Conservation (phyloP, 208 protist genomes). For the Wallacemonas sp. region DNA sequence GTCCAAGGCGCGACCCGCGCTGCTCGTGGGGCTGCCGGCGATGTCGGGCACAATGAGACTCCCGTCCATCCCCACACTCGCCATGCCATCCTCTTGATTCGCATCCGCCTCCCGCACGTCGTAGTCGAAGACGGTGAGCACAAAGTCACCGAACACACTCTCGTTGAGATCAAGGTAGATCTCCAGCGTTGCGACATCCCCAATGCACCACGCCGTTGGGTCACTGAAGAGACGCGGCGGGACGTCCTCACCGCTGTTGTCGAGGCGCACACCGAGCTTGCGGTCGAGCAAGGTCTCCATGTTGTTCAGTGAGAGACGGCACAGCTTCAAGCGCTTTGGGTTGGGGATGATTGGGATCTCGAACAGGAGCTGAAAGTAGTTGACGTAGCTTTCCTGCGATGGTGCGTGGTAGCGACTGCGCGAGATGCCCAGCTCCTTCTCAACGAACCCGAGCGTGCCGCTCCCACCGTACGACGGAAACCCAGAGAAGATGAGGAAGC, state of each 20-base stretch:
- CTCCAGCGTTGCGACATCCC: conserved; percentile 28
- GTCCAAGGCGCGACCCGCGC: background rate
- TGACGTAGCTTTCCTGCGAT: conserved; percentile 79
- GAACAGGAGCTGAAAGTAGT: conserved; percentile 84
- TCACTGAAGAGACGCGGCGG: conserved; percentile 53
- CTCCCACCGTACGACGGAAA: conserved; percentile 48
- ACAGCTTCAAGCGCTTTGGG: conserved; percentile 46
- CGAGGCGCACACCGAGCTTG: conserved; percentile 59
- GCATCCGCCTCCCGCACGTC: conserved; percentile 22
- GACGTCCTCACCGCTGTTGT: conserved; percentile 33
- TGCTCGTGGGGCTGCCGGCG: conserved; percentile 3
- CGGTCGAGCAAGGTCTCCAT: conserved; percentile 35
- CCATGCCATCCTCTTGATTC: conserved; percentile 1
- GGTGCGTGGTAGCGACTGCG: conserved; percentile 59
- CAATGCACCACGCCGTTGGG: conserved; percentile 42
- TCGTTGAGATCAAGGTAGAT: conserved; percentile 48
- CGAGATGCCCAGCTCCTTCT: conserved; percentile 52
- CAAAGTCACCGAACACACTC: conserved; percentile 78
- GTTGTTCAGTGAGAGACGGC: conserved; percentile 63
- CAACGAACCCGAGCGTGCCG: conserved; percentile 56
- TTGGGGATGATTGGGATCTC: conserved; percentile 72
- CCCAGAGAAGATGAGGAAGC: conserved; percentile 73
- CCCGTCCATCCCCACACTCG: background rate
- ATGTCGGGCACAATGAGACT: conserved; percentile 9
- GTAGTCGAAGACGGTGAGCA: conserved; percentile 56